Evolutionary conservation across 1,284 basidiomycete species (phyloP).

Genomic region (Ustanciosporium gigantosporum): DNA sequence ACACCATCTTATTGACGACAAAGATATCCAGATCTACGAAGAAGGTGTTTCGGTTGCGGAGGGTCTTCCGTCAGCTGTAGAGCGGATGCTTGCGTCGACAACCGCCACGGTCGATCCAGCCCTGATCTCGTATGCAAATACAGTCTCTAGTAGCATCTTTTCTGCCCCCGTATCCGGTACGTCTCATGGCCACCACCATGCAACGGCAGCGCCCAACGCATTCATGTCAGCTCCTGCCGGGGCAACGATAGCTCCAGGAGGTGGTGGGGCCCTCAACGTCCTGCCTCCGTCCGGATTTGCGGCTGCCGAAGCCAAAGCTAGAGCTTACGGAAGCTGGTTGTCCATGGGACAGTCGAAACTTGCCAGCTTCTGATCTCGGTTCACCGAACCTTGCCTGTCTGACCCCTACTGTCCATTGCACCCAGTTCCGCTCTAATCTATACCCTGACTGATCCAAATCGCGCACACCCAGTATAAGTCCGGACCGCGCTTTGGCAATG

Average conservation of each 20-base stretch:
- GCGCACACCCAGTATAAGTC: too few species aligned
- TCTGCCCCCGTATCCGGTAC: not conserved
- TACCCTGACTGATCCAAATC: too few species aligned
- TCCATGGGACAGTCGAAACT: conserved; percentile 32
- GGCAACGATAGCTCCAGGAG: not conserved
- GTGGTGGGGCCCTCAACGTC: not conserved
- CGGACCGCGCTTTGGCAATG: too few species aligned
- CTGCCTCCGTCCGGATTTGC: conserved; percentile 1
- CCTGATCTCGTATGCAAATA: conserved; percentile 21
- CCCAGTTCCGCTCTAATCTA: too few species aligned
- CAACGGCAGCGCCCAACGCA: not conserved
- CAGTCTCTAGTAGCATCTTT: not conserved
- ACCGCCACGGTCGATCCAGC: conserved; percentile 24
- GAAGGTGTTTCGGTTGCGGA: conserved; percentile 27
- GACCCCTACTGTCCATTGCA: too few species aligned
- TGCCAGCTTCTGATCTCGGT: conserved; percentile 23
- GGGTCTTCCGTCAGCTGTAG: conserved; percentile 9
- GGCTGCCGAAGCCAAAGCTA: conserved; percentile 31
- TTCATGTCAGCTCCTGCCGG: not conserved
- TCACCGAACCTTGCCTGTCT: too few species aligned
- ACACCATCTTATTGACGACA: conserved; percentile 37
- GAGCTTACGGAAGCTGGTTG: conserved; percentile 42
- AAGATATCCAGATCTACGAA: conserved; percentile 43
- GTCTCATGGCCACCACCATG: not conserved
- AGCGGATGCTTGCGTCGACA: conserved; percentile 5